Percentiles rank a stretch among this genome's conserved stretches.
phyloP scores from a whole-genome alignment of 768 basidiomycete genomes.

The Auriscalpium microsporum region DNA sequence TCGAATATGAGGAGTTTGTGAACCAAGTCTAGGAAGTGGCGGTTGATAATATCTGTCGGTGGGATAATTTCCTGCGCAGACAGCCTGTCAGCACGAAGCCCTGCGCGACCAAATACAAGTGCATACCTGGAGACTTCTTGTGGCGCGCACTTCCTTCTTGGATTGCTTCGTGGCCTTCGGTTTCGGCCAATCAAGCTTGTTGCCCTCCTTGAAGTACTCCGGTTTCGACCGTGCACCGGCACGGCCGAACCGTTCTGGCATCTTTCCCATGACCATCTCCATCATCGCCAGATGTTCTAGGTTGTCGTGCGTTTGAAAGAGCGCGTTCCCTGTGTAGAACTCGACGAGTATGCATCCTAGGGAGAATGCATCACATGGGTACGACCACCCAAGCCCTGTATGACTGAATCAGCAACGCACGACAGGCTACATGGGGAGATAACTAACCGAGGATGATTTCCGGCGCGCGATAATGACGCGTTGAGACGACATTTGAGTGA shows the following conservation, averaged over 20 bases:
- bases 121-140: slow-evolving; percentile 67
- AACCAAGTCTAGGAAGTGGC: slow-evolving; percentile 82
- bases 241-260: slow-evolving; percentile 81
- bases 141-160: slow-evolving; percentile 87
- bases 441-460: slow-evolving; percentile 90
- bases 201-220: slow-evolving; percentile 86
- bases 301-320: slow-evolving; percentile 99
- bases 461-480: slow-evolving; percentile 96
- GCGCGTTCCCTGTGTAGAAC: slow-evolving; percentile 93
- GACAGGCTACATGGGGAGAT: slow-evolving; percentile 14
- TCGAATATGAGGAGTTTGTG: slow-evolving; percentile 84
- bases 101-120: not conserved
- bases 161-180: slow-evolving; percentile 82
- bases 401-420: slow-evolving; percentile 3
- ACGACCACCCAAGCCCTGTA: slow-evolving; percentile 93
- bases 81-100: too few relatives aligned
- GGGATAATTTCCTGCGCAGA: slow-evolving; percentile 70
- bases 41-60: slow-evolving; percentile 63
- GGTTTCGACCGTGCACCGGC: slow-evolving; percentile 73
- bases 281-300: slow-evolving; percentile 99
- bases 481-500: slow-evolving; percentile 96
- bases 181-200: slow-evolving; percentile 88
- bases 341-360: slow-evolving; percentile 98
- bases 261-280: slow-evolving; percentile 98
- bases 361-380: slow-evolving; percentile 97